Conservation (phyloP, 495 filamentous ascomycete species). For the Cairneyella variabilis region DNA sequence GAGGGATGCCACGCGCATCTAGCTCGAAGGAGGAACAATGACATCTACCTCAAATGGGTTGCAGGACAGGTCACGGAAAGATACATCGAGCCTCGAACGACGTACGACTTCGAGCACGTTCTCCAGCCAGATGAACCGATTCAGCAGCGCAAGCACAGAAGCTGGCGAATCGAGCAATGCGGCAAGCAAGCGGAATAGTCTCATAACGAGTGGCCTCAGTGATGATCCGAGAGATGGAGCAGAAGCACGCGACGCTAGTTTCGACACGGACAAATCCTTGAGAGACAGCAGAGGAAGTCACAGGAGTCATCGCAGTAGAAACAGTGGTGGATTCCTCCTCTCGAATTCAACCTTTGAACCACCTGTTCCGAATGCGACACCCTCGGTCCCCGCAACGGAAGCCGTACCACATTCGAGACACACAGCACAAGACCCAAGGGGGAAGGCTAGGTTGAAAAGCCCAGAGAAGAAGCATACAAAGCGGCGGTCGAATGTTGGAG, state of each 20-base stretch:
- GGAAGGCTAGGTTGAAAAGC: constrained; percentile 13
- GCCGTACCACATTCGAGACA: constrained; percentile 2
- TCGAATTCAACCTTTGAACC: constrained; percentile 19
- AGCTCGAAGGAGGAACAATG: constrained; percentile 20
- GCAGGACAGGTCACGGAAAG: background rate
- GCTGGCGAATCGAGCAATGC: constrained; percentile 23
- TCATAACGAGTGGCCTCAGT: background rate
- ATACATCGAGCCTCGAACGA: constrained; percentile 10
- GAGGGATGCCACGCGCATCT: background rate
- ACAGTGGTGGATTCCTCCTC: constrained; percentile 27
- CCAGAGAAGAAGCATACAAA: constrained; percentile 22
- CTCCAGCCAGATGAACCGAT: constrained; percentile 8
- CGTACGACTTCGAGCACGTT: constrained; percentile 17
- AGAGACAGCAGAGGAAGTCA: constrained; percentile 21
- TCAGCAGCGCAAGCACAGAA: constrained; percentile 16
- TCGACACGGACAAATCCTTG: background rate
- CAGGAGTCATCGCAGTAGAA: constrained; percentile 24
- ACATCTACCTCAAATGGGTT: constrained; percentile 11
- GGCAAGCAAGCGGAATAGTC: constrained; percentile 17
- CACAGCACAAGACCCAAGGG: constrained; percentile 20
- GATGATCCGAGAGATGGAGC: background rate
- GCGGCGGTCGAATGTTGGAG: constrained; percentile 15
- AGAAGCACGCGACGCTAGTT: background rate
- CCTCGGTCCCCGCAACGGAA: background rate
- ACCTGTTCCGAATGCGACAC: background rate